Evolutionary conservation across 75 land plant genomes (phyloP).

Genomic region (Picea sitchensis): DNA sequence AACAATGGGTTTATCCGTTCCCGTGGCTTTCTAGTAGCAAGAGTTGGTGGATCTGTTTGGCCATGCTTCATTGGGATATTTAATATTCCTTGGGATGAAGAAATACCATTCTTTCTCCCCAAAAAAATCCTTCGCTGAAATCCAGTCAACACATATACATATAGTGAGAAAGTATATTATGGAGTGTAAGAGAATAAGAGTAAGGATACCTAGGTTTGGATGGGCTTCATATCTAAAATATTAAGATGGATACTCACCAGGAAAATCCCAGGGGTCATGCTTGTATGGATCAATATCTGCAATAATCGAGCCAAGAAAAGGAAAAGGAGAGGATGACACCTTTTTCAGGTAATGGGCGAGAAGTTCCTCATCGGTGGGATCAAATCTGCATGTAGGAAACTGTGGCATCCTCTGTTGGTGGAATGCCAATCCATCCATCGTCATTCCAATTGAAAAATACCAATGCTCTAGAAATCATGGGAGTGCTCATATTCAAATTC

Average conservation of each 20-base stretch:
- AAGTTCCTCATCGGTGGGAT: constrained; percentile 14
- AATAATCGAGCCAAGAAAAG: not conserved
- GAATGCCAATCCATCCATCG: not conserved
- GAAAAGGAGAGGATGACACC: not conserved
- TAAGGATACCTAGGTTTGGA: not conserved
- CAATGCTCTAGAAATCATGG: too few relatives aligned
- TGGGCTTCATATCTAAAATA: not conserved
- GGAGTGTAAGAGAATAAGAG: too few relatives aligned
- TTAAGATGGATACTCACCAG: not conserved
- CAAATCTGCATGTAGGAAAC: constrained; percentile 12
- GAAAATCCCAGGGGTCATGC: constrained; percentile 4
- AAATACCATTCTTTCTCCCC: not conserved
- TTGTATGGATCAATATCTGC: constrained; percentile 12
- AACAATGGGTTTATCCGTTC: constrained; percentile 20
- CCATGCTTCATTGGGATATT: not conserved
- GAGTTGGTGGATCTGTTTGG: not conserved
- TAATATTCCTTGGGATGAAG: constrained; percentile 17
- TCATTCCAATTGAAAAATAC: too few relatives aligned
- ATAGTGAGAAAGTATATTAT: too few relatives aligned
- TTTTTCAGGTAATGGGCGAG: constrained; percentile 7
- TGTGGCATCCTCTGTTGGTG: not conserved
- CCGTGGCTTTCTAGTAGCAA: not conserved
- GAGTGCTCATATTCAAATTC: too few relatives aligned
- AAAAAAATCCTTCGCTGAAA: constrained; percentile 14
- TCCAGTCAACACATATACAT: not conserved